A percentile compares a stretch with the other conserved stretches of the same genome.
Evolutionary conservation across 305 asterid genomes (phyloP).

Genomic region (Solanum aculeatissimum): DNA sequence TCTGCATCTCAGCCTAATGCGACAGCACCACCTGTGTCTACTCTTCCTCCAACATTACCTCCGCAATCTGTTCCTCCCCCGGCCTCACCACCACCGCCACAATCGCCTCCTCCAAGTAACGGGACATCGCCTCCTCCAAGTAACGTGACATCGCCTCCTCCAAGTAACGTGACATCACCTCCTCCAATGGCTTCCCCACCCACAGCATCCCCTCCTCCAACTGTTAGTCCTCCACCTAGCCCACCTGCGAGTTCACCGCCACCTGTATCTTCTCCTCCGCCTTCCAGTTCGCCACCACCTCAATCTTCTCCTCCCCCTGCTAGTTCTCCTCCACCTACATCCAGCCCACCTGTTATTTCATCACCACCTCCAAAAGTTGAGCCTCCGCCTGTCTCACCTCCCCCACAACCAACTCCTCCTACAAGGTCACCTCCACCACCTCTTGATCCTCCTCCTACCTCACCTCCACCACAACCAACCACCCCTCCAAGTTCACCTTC

Average conservation of each 20-base stretch:
- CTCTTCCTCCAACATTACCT: constrained; percentile 17
- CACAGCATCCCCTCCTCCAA: constrained; percentile 1
- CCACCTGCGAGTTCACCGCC: constrained; percentile 18
- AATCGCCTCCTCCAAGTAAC: neutral
- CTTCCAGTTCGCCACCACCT: constrained; percentile 7
- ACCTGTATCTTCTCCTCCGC: constrained; percentile 6
- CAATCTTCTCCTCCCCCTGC: constrained; percentile 10
- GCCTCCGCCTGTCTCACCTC: constrained; percentile 18
- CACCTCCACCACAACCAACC: constrained; percentile 31
- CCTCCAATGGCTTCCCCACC: constrained; percentile 3
- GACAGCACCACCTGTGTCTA: constrained; percentile 9
- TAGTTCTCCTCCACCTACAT: constrained; percentile 30
- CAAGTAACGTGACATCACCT: neutral
- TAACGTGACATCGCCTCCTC: neutral
- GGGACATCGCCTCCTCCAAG: neutral
- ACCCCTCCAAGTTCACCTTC: constrained; percentile 36
- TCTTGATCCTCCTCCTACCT: constrained; percentile 3
- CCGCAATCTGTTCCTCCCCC: constrained; percentile 9
- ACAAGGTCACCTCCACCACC: constrained; percentile 18
- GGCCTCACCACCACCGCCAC: neutral
- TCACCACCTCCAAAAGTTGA: constrained; percentile 20
- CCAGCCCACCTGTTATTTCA: constrained; percentile 4
- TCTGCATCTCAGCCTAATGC: constrained; percentile 1
- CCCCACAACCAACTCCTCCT: constrained; percentile 16
- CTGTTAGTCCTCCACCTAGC: neutral